A percentile compares a stretch with the other conserved stretches of the same genome.
Conservation (phyloP, 75 land plant genomes). For the Pseudotsuga menziesii region DNA sequence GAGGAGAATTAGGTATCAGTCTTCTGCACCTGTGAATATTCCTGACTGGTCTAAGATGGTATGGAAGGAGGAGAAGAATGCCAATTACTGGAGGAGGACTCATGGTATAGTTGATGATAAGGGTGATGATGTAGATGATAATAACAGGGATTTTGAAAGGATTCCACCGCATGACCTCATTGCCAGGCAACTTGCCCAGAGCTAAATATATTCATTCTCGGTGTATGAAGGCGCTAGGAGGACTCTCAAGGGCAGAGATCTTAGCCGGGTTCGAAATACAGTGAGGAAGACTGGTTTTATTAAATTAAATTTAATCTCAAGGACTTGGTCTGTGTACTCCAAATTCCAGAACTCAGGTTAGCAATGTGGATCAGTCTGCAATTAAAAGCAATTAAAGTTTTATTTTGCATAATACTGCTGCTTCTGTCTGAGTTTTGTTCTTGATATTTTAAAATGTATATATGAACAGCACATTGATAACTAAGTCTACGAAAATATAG, state of each 20-base stretch:
- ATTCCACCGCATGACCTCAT: constrained; percentile 74
- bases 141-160: constrained; percentile 24
- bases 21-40: constrained; percentile 67
- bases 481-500: no score
- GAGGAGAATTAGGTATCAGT: constrained; percentile 21
- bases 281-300: constrained; percentile 70
- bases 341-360: no score
- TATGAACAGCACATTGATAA: no score
- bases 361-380: no score
- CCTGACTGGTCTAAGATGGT: constrained; percentile 62
- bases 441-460: no score
- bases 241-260: constrained; percentile 81
- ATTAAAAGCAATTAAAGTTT: no score
- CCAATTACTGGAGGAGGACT: background rate
- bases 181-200: constrained; percentile 49
- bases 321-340: no score
- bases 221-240: constrained; percentile 79
- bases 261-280: constrained; percentile 72
- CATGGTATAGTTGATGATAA: background rate
- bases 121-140: constrained; percentile 14
- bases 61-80: constrained; percentile 7
- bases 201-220: constrained; percentile 56
- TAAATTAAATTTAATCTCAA: constrained; percentile 18
- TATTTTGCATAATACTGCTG: no score
- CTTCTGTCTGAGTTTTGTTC: no score